These are phyloP conservation scores for Barnettozyma californica DNA, from an alignment of 805 yeast genomes.

Conservation along the genomic window DNA sequence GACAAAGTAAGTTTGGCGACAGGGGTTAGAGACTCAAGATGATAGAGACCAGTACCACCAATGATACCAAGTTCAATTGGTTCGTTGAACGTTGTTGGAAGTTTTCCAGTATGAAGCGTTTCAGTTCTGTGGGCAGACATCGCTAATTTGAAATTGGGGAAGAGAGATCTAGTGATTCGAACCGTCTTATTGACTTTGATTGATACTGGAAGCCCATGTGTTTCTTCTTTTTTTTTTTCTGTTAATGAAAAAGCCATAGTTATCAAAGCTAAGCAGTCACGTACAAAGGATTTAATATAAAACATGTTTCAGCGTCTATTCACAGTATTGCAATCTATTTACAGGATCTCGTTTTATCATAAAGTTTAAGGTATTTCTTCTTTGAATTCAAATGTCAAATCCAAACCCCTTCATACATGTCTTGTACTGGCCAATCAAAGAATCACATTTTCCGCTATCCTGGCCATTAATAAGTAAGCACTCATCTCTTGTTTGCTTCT, in stretches of 20 bases:
- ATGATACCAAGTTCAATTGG: constrained; percentile 82
- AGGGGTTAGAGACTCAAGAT: constrained; percentile 73
- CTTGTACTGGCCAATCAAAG: constrained; percentile 68
- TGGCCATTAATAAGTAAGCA: constrained; percentile 80
- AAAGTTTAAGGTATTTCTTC: neutral
- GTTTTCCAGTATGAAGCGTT: constrained; percentile 4
- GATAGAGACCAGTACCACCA: constrained; percentile 98
- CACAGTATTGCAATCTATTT: neutral
- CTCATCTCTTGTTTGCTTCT: constrained; percentile 78
- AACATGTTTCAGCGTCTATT: neutral
- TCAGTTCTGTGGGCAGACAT: constrained; percentile 28
- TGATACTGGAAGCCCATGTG: neutral
- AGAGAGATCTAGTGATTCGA: constrained; percentile 7
- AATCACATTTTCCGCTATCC: constrained; percentile 77
- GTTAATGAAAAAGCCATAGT: neutral
- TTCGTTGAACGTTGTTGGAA: constrained; percentile 51
- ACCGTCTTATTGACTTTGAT: constrained; percentile 1
- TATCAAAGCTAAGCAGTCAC: no score
- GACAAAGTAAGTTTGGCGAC: constrained; percentile 77
- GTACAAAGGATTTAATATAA: neutral
- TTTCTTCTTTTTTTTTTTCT: no score
- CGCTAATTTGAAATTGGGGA: constrained; percentile 4
- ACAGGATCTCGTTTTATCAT: neutral
- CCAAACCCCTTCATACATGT: constrained; percentile 91
- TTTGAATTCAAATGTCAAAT: constrained; percentile 41